Evolutionary conservation across 768 basidiomycete species (phyloP).

Genomic region (Naganishia vaughanmartiniae): DNA sequence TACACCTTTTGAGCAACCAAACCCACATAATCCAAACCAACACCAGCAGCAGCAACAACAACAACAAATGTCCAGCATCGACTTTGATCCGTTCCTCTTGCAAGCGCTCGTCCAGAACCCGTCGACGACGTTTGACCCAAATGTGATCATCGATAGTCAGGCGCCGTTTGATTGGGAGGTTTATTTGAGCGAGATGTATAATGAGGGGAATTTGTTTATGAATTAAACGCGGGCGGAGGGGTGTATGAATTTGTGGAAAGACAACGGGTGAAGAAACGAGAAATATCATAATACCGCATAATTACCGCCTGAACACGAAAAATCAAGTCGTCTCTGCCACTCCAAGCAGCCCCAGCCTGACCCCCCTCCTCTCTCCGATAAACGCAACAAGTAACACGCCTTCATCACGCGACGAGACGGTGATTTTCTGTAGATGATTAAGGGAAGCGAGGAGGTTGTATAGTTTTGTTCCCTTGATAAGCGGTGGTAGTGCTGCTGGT

Average conservation of each 20-base stretch:
- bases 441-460: constrained; percentile 4
- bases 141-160: constrained; percentile 14
- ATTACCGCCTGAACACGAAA: not conserved
- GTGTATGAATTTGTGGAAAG: not conserved
- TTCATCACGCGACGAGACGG: constrained; percentile 4
- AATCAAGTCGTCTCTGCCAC: constrained; percentile 7
- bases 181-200: constrained; percentile 28
- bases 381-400: constrained; percentile 15
- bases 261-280: not conserved
- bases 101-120: constrained; percentile 25
- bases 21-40: not conserved
- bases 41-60: not conserved
- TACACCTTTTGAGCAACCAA: not conserved
- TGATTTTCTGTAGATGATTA: not conserved
- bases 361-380: constrained; percentile 2
- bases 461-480: constrained; percentile 8
- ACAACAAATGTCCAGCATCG: constrained; percentile 21
- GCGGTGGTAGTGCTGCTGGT: too few species aligned
- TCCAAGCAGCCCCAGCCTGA: not conserved
- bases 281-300: not conserved
- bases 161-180: constrained; percentile 28
- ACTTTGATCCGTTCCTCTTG: constrained; percentile 30
- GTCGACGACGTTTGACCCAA: constrained; percentile 24
- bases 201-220: constrained; percentile 24
- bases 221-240: not conserved